Evolutionary conservation across 352 stramenopile species (phyloP).

Genomic region (Elongisporangium undulatum): DNA sequence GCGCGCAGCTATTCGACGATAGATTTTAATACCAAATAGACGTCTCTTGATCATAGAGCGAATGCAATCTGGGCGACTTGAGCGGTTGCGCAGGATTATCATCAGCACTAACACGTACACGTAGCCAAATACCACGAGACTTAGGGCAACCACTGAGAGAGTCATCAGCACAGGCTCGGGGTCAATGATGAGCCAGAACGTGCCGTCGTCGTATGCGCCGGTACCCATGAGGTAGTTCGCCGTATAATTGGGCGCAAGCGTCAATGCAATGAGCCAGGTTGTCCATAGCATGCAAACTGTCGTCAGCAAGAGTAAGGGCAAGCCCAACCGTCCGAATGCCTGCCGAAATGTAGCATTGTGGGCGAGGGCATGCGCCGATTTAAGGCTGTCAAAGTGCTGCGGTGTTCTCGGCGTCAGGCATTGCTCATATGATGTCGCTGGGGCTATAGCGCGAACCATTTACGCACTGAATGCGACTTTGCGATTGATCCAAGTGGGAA

Average conservation of each 20-base stretch:
- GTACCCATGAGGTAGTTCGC: not conserved
- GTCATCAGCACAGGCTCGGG: not conserved
- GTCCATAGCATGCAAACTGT: slow-evolving; percentile 10
- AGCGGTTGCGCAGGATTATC: slow-evolving; percentile 11
- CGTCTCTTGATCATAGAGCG: not conserved
- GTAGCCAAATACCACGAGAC: not conserved
- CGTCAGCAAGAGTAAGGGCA: slow-evolving; percentile 17
- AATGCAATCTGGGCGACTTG: no score
- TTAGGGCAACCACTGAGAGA: not conserved
- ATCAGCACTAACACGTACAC: slow-evolving; percentile 10
- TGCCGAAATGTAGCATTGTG: slow-evolving; percentile 16
- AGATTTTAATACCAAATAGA: not conserved
- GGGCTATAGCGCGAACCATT: no score
- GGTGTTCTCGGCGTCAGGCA: no score
- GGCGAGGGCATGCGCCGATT: no score
- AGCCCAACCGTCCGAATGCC: slow-evolving; percentile 13
- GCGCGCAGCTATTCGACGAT: not conserved
- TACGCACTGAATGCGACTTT: no score
- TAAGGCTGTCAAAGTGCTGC: no score
- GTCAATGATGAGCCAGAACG: slow-evolving; percentile 1
- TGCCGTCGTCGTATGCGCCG: not conserved
- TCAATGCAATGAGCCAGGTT: not conserved
- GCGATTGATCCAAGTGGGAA: no score
- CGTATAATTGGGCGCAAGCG: not conserved
- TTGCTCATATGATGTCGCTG: no score